Base-by-base conservation (phyloP, 2,329 filamentous ascomycete species). In the Apiospora aurea region DNA sequence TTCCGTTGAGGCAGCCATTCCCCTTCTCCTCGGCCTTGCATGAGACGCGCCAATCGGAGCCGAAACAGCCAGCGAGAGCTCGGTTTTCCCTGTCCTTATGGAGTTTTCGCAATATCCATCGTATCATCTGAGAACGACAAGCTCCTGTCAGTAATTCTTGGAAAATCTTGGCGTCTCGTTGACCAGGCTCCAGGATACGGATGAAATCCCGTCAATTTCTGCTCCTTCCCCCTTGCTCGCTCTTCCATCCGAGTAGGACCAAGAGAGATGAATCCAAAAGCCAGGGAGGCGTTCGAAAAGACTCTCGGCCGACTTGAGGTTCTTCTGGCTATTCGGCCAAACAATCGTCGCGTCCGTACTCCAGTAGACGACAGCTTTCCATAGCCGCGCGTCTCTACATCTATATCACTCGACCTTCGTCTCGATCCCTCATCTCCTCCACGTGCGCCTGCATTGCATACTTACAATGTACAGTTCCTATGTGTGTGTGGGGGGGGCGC, bases 271-370 rank as follows among this genome's bases (percentile, higher is more conserved):
- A 18, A 24, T 61, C 18, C 18, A 38, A 11, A 18, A 21, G 29
- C 47, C 47, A 61, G 18, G 29, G 29, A 14, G 29, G 7, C 26
- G 14, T 1, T 61, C 16, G 29, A 38, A 38, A 61, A 5, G 29
- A 38, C 57, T 29, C 14, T 41, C 18, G 3, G 41, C 34, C 18
- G 8, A 41, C 57, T 34, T 41, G 34, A 64, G 57, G 57, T n/a
- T 64, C 29, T 64, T n/a, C 34, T 34, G 57, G 10, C 34, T 64
- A 41, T n/a, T n/a, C 57, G 57, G 57, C 57, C 57, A 64, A 64
- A 64, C 57, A 64, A 41, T 41, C 18, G 29, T 64, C 57, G 57
- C 34, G 34, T 64, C 57, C 57, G 34, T 41, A 21, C 34, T 41
- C 34, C 57, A 41, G 13, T n/a, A n/a, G 21, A 21, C 18, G 34